Base-by-base conservation (phyloP, 2,329 filamentous ascomycete genomes). In the Neonectria coccinea region DNA sequence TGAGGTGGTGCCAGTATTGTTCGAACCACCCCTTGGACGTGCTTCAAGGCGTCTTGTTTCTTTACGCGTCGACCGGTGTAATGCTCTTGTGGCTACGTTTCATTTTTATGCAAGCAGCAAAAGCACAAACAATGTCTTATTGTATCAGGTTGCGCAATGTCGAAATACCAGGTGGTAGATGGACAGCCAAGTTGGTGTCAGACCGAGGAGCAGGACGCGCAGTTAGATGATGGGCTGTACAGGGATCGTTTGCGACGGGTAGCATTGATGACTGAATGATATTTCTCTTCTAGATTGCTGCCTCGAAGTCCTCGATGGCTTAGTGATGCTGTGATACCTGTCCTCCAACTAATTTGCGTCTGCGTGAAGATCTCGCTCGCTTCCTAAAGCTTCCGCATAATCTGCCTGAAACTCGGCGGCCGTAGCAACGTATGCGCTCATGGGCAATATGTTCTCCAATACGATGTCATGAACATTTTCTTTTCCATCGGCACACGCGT, bases 211-310 rank as follows among this genome's bases (percentile, higher is more conserved):
- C 53, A 51, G 52, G 60, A 61, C 39, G 45, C 56, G 67, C 56
- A 64, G 66, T 62, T 73, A 68, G 66, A 70, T 65, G 59, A 60
- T 41, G 66, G 65, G 67, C 58, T 71, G 70, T 66, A 55, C 62
- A 47, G 60, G 57, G 56, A 60, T 61, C 59, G 62, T 71, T 66
- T 47, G 54, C 41, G 29, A 29, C 48, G 60, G 61, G 55, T 44
- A 60, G 60, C 66, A 67, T 65, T 74, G 69, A 74, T 67, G 72
- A 74, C 53, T 74, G 70, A 74, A 74, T 74, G 72, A 74, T 52
- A 73, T 64, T 69, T 70, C 29, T 57, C 62, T 66, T 68, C 59
- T 62, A 68, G 60, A 60, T 55, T 67, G 45, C 56, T 52, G 36
- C 18, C 25, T n/a, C 22, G 53, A 20, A 20, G n/a, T 14, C 20